Base-by-base conservation (phyloP, 495 filamentous ascomycete genomes). In the Aspergillus homomorphus region DNA sequence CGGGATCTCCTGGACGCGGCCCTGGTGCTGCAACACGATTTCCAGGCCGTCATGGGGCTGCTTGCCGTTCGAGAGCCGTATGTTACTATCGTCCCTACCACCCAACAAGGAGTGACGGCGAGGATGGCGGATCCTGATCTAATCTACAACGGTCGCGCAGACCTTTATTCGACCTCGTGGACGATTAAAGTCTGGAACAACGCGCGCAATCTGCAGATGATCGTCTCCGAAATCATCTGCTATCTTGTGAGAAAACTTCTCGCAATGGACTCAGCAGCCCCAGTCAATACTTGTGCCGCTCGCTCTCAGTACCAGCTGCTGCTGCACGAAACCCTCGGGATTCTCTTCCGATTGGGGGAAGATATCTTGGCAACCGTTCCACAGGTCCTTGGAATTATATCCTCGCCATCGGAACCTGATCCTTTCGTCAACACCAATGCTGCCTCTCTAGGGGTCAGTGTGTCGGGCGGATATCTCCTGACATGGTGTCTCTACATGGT, bases 311-410 rank as follows among this genome's bases (percentile, higher is more conserved):
- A 72, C 10, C 57, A 66, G 23, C 59, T 64, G 26, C 65, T 64
- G 46, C 59, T 70, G 1, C 59, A 64, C 24, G 53, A 68, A 16
- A 67, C 73, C 2, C 59, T 68, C 9, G 41, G 66, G 1, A 69
- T 67, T 19, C 63, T 80, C 53, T 62, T 66, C 19, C 59, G 54
- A 19, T 61, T 78, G 24, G 62, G 72, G 28, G 62, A 73, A 12
- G 77, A 77, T 54, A 74, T 83, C 21, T 58, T 75, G 24, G 76
- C 73, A 41, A 81, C 70, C 50, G 69, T 82, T 1, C 80, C 82
- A 6, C 77, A 80, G 51, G 65, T 41, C 22, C 30, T 70, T 12
- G 69, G 57, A n/a, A 56, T 60, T 43, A 15, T 70, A 41, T 61
- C 59, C 3, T 48, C 46, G n/a, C 24, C 42, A 24, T 56, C n/a